Evolutionary conservation across 169 alveolate genomes (phyloP).

Genomic region (Babesia bigemina): DNA sequence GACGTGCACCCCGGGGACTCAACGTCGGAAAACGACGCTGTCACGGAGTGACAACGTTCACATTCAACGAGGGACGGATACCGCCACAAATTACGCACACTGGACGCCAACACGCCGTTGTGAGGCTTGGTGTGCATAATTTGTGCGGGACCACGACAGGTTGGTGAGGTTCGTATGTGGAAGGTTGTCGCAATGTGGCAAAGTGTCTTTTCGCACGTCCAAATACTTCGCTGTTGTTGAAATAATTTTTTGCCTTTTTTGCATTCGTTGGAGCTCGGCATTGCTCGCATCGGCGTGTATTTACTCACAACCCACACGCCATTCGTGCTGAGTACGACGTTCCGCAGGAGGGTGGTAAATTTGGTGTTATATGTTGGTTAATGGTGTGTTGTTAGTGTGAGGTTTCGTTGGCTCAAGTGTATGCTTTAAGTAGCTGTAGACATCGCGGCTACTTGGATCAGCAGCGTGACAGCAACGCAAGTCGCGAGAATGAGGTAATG

Average conservation of each 20-base stretch:
- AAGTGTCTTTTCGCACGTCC: neutral
- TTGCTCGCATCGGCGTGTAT: neutral
- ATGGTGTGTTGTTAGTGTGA: too few relatives aligned
- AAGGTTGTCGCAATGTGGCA: slow-evolving; percentile 26
- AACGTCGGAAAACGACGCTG: neutral
- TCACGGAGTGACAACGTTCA: neutral
- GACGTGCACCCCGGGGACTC: slow-evolving; percentile 11
- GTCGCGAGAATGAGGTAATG: slow-evolving; percentile 19
- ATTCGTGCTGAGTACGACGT: neutral
- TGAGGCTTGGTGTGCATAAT: slow-evolving; percentile 31
- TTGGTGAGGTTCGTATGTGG: slow-evolving; percentile 15
- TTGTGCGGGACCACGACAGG: slow-evolving; percentile 31
- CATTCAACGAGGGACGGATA: too few relatives aligned
- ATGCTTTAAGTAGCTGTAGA: too few relatives aligned
- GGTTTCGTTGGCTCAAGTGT: too few relatives aligned
- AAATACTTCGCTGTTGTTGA: neutral
- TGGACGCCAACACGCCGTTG: neutral
- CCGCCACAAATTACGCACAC: neutral
- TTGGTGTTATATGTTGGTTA: neutral
- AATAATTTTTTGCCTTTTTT: neutral
- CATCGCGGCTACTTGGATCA: too few relatives aligned
- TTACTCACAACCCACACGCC: neutral
- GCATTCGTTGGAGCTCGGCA: neutral
- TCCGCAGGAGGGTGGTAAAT: neutral
- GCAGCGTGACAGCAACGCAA: too few relatives aligned